Base-by-base conservation (phyloP, 2,329 filamentous ascomycete genomes). In the Botryotinia globosa region DNA sequence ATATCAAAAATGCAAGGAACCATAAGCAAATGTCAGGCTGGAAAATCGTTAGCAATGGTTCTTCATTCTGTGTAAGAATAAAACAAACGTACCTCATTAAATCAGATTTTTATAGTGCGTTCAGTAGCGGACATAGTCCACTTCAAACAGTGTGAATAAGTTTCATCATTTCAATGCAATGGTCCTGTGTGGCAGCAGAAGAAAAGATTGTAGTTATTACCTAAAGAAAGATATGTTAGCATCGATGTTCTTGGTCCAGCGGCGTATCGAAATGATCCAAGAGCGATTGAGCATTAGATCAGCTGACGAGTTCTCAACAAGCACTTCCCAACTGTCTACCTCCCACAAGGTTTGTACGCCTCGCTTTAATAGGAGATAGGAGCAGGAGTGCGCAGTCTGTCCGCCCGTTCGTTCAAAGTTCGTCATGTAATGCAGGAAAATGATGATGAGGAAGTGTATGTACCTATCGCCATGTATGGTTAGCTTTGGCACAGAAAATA, bases 321-420 rank as follows among this genome's bases (percentile, higher is more conserved):
- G 77, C 80, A 80, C 77, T 80, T 79, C 80, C 79, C 76, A 77
- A 77, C 77, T 71, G 69, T 77, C 77, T 73, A 77, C 78, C 78
- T 32, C 79, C 75, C 77, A 80, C 80, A 80, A 80, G 80, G 78
- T 80, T 82, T 83, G 81, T 82, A 82, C 81, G 81, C 79, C 78
- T 79, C 80, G 80, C 76, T 80, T 82, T 80, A 74, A 77, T 77
- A 78, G 78, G 76, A 77, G n/a, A 76, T 74, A 80, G 79, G 77
- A 75, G 78, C 74, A 77, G 77, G 79, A 79, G 78, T 80, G 78
- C 78, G 77, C 77, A 81, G 80, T 83, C 81, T 83, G 82, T 82
- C 82, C 82, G 82, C 82, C 82, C 82, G 82, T 83, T 83, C 82
- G 82, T 83, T 83, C 82, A 83, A 83, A 81, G 79, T 83, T 83